Conservation (phyloP, 2,329 filamentous ascomycete genomes). For the Cercospora zeina region DNA sequence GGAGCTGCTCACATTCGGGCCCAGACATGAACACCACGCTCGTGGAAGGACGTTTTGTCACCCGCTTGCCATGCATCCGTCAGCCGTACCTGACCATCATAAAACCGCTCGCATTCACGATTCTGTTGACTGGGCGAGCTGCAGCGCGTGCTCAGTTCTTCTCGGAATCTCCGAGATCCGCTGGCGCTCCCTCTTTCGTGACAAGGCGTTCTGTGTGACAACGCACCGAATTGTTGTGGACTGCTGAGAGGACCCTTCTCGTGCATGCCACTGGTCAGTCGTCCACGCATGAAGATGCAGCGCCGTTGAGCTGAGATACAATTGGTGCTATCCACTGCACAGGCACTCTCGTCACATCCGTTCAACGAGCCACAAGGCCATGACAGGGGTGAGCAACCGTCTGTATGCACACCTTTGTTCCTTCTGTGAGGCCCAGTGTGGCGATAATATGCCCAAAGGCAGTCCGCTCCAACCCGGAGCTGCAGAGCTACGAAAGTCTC, state of each 20-base stretch:
- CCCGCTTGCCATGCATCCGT: background rate
- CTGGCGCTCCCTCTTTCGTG: background rate
- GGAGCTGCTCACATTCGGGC: conserved; percentile 1
- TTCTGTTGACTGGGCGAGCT: background rate
- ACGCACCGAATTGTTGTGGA: background rate
- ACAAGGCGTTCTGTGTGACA: background rate
- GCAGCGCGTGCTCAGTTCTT: background rate
- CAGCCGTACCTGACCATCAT: conserved; percentile 9
- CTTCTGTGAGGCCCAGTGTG: background rate
- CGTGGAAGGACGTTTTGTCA: conserved; percentile 2
- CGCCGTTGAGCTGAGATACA: background rate
- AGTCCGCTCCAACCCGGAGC: conserved; percentile 7
- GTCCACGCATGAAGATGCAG: background rate
- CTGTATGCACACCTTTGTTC: background rate
- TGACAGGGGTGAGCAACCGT: background rate
- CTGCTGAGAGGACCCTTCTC: background rate
- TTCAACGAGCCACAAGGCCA: background rate
- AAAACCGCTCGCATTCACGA: background rate
- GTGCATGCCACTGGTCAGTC: background rate
- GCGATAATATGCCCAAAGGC: background rate
- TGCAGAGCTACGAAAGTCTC: background rate
- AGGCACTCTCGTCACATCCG: background rate
- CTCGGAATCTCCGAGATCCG: conserved; percentile 3
- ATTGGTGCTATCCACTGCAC: background rate
- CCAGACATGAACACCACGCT: background rate